phyloP scores from a whole-genome alignment of 345 rosid species.

The Alliaria petiolata region DNA sequence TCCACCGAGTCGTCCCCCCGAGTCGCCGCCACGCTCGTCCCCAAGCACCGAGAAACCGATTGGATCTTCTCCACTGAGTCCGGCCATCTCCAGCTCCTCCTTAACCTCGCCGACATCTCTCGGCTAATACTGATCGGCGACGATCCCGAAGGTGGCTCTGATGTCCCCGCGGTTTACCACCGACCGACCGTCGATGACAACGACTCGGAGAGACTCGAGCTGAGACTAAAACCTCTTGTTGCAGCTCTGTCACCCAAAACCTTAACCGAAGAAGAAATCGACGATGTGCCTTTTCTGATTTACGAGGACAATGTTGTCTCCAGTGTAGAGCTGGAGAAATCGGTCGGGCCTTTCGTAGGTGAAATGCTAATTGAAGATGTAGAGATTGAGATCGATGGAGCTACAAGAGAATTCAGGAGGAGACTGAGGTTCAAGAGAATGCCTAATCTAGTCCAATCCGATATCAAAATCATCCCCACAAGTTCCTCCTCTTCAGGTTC shows the following conservation, averaged over 20 bases:
- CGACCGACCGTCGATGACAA: not conserved
- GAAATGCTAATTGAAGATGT: constrained; percentile 87
- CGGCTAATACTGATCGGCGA: constrained; percentile 63
- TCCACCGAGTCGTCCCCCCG: constrained; percentile 23
- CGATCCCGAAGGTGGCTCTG: constrained; percentile 19
- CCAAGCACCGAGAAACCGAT: constrained; percentile 62
- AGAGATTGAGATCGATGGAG: constrained; percentile 34
- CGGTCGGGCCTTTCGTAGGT: constrained; percentile 52
- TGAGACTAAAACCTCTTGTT: constrained; percentile 44
- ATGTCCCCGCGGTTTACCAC: constrained; percentile 24
- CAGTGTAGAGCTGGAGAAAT: constrained; percentile 46
- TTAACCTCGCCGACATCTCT: constrained; percentile 47
- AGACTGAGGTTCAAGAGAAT: constrained; percentile 82
- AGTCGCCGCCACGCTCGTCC: constrained; percentile 73
- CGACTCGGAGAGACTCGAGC: constrained; percentile 24
- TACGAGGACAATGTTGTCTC: constrained; percentile 60
- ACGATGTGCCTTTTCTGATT: constrained; percentile 45
- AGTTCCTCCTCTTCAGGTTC: not conserved
- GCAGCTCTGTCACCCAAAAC: constrained; percentile 49
- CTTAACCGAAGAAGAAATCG: constrained; percentile 15
- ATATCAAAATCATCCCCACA: constrained; percentile 42
- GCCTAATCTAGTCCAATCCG: constrained; percentile 78
- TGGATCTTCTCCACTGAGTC: constrained; percentile 88
- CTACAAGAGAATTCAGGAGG: constrained; percentile 58
- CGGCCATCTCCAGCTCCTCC: constrained; percentile 84